phyloP scores from a whole-genome alignment of 1,284 basidiomycete species.

The Naganishia sp. region DNA sequence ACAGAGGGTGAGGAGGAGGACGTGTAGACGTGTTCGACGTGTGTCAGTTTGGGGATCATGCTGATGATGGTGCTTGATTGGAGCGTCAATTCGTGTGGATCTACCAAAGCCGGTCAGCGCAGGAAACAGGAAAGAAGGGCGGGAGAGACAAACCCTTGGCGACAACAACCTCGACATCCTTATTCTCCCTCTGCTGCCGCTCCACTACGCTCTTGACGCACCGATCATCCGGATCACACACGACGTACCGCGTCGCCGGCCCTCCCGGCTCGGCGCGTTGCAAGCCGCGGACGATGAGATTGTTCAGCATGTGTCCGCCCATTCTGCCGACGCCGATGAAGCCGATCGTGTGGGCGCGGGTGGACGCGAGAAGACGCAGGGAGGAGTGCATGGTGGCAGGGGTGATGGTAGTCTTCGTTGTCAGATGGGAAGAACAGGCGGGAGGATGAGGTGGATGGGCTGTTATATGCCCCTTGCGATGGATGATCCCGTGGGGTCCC shows the following conservation, averaged over 20 bases:
- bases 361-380: conserved; percentile 10
- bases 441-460: neutral
- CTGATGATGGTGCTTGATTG: conserved; percentile 71
- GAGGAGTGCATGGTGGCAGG: conserved; percentile 25
- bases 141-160: conserved; percentile 62
- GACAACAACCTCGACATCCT: conserved; percentile 62
- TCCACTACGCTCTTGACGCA: conserved; percentile 62
- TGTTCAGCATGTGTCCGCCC: conserved; percentile 33
- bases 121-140: conserved; percentile 19
- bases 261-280: neutral
- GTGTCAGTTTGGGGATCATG: conserved; percentile 83
- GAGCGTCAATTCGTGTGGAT: conserved; percentile 60
- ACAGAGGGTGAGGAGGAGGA: conserved; percentile 10
- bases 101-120: conserved; percentile 4
- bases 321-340: conserved; percentile 34
- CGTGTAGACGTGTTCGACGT: conserved; percentile 71
- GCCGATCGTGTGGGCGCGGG: conserved; percentile 24
- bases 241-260: conserved; percentile 59
- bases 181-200: conserved; percentile 55
- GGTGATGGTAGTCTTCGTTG: neutral
- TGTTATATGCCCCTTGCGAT: conserved; percentile 1
- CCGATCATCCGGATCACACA: conserved; percentile 73
- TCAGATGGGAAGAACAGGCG: neutral
- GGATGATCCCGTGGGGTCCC: no score
- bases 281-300: conserved; percentile 24